These are phyloP conservation scores for Magnaporthales sp. DNA, from an alignment of 2,329 filamentous ascomycete genomes.

Conservation along the genomic window DNA sequence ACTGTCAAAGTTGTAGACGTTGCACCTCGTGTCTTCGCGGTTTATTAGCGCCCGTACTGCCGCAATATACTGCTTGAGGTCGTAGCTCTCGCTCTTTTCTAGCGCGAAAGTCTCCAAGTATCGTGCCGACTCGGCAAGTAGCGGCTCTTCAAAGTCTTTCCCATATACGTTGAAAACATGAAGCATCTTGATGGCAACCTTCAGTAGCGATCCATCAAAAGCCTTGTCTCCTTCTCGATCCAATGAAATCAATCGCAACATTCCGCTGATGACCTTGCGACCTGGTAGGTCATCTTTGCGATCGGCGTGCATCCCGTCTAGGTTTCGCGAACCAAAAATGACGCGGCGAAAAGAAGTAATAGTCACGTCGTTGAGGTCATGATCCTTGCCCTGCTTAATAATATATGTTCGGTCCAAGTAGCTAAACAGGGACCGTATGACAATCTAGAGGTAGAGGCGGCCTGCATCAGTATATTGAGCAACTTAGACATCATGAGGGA, in stretches of 20 bases:
- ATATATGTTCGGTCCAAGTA: constrained; percentile 89
- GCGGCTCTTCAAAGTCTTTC: constrained; percentile 67
- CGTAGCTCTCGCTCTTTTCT: constrained; percentile 48
- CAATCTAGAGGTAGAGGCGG: constrained; percentile 39
- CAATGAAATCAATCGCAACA: constrained; percentile 66
- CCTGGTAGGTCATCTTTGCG: constrained; percentile 20
- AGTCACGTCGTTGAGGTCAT: constrained; percentile 73
- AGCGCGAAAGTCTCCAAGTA: constrained; percentile 67
- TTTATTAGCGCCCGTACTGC: constrained; percentile 61
- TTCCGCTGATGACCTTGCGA: constrained; percentile 41
- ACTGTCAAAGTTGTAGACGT: constrained; percentile 71
- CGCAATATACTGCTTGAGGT: constrained; percentile 67
- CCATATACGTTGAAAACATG: constrained; percentile 78
- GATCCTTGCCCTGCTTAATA: constrained; percentile 56
- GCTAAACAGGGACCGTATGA: constrained; percentile 82
- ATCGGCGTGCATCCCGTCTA: constrained; percentile 9
- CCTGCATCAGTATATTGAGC: background rate
- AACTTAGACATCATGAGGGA: background rate
- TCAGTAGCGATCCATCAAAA: constrained; percentile 59
- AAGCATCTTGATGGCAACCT: constrained; percentile 71
- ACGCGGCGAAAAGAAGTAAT: constrained; percentile 64
- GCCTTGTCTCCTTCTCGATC: constrained; percentile 53
- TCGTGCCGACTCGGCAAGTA: constrained; percentile 56
- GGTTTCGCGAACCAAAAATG: constrained; percentile 26
- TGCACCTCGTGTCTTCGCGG: constrained; percentile 67